phyloP scores from a whole-genome alignment of 768 basidiomycete species.

The Kwoniella newhampshirensis region DNA sequence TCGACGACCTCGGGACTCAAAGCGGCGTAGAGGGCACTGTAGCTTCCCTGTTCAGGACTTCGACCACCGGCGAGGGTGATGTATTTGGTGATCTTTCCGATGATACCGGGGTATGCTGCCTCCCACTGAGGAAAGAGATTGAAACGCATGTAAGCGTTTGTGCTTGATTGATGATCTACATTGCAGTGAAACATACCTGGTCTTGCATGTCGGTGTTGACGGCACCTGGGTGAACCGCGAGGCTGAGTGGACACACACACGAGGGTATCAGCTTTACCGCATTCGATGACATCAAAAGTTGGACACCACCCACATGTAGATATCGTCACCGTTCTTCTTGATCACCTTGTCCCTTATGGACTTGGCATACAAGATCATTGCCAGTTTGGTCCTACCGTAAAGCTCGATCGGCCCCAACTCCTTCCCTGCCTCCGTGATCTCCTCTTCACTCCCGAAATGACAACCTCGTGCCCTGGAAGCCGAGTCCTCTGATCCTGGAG shows the following conservation, averaged over 20 bases:
- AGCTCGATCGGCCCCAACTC: constrained; percentile 50
- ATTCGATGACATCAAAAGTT: background rate
- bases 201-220: constrained; percentile 53
- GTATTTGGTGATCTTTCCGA: constrained; percentile 33
- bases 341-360: constrained; percentile 49
- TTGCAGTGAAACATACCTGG: constrained; percentile 9
- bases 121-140: constrained; percentile 27
- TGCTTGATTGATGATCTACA: background rate
- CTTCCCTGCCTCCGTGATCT: constrained; percentile 53
- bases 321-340: constrained; percentile 48
- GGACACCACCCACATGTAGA: constrained; percentile 33
- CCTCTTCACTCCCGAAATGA: constrained; percentile 54
- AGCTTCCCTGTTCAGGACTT: constrained; percentile 44
- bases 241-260: constrained; percentile 5
- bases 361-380: constrained; percentile 56
- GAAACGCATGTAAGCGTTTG: background rate
- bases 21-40: constrained; percentile 43
- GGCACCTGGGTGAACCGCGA: constrained; percentile 51
- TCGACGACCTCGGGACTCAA: constrained; percentile 39
- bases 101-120: constrained; percentile 43
- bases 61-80: constrained; percentile 29
- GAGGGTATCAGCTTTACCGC: background rate
- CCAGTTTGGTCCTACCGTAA: constrained; percentile 57
- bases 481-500: constrained; percentile 43
- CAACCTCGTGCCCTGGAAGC: constrained; percentile 23